A percentile compares a stretch with the other conserved stretches of the same genome.
phyloP scores from a whole-genome alignment of 352 stramenopile species.

The Blastocystis sp. region DNA sequence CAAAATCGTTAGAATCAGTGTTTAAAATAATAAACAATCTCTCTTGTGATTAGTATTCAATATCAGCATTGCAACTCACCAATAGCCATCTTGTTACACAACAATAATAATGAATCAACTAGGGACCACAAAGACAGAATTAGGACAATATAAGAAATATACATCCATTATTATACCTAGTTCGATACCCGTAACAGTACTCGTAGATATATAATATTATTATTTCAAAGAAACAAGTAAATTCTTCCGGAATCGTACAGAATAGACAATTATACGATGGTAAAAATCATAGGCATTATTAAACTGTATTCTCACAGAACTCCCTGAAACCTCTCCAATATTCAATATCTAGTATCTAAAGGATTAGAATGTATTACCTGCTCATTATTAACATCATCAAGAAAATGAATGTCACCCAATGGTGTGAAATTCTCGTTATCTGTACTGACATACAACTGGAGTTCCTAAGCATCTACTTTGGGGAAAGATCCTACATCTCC shows the following conservation, averaged over 20 bases:
- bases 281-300: background rate
- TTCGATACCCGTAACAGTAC: background rate
- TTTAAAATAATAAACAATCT: background rate
- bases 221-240: background rate
- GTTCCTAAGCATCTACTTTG: background rate
- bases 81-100: slow-evolving; percentile 51
- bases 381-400: slow-evolving; percentile 10
- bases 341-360: background rate
- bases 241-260: background rate
- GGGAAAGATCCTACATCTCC: background rate
- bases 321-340: background rate
- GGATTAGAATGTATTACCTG: background rate
- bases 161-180: background rate
- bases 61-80: background rate
- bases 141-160: background rate
- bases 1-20: slow-evolving; percentile 60
- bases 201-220: background rate
- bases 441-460: background rate
- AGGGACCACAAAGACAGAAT: background rate
- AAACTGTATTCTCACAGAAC: slow-evolving; percentile 1
- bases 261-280: slow-evolving; percentile 25
- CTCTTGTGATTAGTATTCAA: background rate
- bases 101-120: background rate
- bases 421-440: background rate
- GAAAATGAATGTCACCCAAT: background rate